A percentile compares a stretch with the other conserved stretches of the same genome.
Evolutionary conservation across 768 basidiomycete species (phyloP).

Genomic region (Tulasnella calospora): DNA sequence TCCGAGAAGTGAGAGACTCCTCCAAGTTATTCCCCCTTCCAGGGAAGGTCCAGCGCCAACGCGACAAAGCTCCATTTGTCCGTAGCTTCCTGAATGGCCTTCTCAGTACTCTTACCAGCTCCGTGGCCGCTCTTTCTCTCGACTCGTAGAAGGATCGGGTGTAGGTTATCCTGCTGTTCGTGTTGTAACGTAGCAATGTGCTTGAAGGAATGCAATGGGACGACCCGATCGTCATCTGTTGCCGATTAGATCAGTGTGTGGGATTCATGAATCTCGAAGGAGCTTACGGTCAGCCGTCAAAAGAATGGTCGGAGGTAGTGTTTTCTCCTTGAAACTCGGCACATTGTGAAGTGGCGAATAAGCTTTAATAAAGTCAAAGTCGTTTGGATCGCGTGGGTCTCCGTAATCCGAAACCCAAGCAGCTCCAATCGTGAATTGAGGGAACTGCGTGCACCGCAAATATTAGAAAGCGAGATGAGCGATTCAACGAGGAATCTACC

Average conservation of each 20-base stretch:
- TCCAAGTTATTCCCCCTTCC: not conserved
- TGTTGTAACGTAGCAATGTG: slow-evolving; percentile 73
- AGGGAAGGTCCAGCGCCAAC: slow-evolving; percentile 54
- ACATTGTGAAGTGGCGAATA: slow-evolving; percentile 80
- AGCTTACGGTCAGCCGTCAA: slow-evolving; percentile 75
- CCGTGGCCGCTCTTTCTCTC: slow-evolving; percentile 80
- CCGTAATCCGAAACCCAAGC: slow-evolving; percentile 81
- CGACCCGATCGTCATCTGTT: slow-evolving; percentile 79
- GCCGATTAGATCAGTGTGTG: not conserved
- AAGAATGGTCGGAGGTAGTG: slow-evolving; percentile 66
- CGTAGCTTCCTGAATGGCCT: slow-evolving; percentile 67
- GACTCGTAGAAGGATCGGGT: slow-evolving; percentile 70
- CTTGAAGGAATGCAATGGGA: slow-evolving; percentile 82
- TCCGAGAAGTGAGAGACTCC: not conserved
- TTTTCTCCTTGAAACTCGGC: slow-evolving; percentile 45
- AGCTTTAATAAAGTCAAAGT: slow-evolving; percentile 79
- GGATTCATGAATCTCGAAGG: not conserved
- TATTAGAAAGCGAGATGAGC: not conserved
- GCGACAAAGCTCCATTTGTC: slow-evolving; percentile 76
- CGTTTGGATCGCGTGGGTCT: slow-evolving; percentile 63
- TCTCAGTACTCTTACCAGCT: slow-evolving; percentile 69
- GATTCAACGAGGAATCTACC: slow-evolving; percentile 38
- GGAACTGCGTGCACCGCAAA: not conserved
- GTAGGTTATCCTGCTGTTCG: slow-evolving; percentile 54
- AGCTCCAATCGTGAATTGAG: slow-evolving; percentile 43